Conservation (phyloP, 495 filamentous ascomycete species). For the Xylaria sp. region DNA sequence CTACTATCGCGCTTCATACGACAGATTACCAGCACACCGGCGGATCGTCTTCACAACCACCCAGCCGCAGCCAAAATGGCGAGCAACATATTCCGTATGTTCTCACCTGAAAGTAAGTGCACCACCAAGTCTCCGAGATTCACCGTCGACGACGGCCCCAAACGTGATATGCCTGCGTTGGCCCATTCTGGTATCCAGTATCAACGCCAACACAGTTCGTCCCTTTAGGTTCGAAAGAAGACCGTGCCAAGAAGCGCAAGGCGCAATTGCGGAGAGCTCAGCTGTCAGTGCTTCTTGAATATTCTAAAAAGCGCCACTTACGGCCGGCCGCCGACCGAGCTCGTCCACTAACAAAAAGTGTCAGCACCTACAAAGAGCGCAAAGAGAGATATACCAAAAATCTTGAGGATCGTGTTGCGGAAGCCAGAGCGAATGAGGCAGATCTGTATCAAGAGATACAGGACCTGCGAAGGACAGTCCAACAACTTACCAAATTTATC, state of each 20-base stretch:
- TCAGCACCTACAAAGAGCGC: constrained; percentile 49
- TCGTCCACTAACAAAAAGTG: background rate
- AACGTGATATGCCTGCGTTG: background rate
- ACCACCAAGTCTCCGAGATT: background rate
- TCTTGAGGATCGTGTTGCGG: constrained; percentile 46
- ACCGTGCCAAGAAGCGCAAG: constrained; percentile 33
- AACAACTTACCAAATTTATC: constrained; percentile 27
- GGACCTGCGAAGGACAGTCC: constrained; percentile 28
- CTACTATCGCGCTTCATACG: background rate
- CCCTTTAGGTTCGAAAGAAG: constrained; percentile 21
- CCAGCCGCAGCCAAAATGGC: constrained; percentile 13
- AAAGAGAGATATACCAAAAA: constrained; percentile 50
- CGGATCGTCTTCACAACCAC: background rate
- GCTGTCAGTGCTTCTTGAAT: constrained; percentile 25
- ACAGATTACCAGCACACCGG: background rate
- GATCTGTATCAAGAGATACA: constrained; percentile 39
- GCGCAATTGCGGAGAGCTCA: constrained; percentile 41
- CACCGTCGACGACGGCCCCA: background rate
- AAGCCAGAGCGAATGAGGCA: constrained; percentile 42
- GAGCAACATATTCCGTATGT: constrained; percentile 33
- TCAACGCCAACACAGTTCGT: background rate
- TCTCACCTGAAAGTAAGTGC: constrained; percentile 31
- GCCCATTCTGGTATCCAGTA: background rate
- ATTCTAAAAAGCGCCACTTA: background rate
- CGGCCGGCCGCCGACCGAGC: background rate